A percentile compares a stretch with the other conserved stretches of the same genome.
Evolutionary conservation across 352 stramenopile species (phyloP).

Genomic region (Globisporangium radiosum): DNA sequence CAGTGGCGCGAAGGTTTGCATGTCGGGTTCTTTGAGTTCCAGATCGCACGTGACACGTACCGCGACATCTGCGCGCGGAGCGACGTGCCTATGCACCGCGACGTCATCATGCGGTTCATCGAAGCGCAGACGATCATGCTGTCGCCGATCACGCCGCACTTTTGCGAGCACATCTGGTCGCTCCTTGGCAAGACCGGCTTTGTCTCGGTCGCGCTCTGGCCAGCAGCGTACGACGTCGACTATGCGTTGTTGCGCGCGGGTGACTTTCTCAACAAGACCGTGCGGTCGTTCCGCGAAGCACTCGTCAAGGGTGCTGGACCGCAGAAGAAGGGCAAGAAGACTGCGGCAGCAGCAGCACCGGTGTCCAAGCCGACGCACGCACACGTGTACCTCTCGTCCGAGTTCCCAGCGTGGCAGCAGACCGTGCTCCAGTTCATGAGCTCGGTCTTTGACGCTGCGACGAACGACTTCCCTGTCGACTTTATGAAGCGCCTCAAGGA

Average conservation of each 20-base stretch:
- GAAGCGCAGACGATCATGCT: slow-evolving; percentile 92
- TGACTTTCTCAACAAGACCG: slow-evolving; percentile 90
- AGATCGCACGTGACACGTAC: slow-evolving; percentile 97
- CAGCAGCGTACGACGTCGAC: slow-evolving; percentile 81
- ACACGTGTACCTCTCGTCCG: slow-evolving; percentile 80
- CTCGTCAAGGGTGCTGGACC: slow-evolving; percentile 58
- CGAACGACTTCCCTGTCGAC: slow-evolving; percentile 67
- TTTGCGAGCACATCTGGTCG: slow-evolving; percentile 91
- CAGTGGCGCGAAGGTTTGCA: slow-evolving; percentile 96
- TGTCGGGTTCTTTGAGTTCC: slow-evolving; percentile 98
- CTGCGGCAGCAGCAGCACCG: slow-evolving; percentile 60
- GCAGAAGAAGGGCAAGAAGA: slow-evolving; percentile 88
- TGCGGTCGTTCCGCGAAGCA: slow-evolving; percentile 88
- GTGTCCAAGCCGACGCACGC: slow-evolving; percentile 86
- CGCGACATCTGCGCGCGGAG: slow-evolving; percentile 91
- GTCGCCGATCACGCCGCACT: slow-evolving; percentile 95
- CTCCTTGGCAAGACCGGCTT: slow-evolving; percentile 90
- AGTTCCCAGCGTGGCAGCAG: slow-evolving; percentile 84
- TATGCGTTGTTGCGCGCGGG: slow-evolving; percentile 89
- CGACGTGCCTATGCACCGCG: slow-evolving; percentile 86
- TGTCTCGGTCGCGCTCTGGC: slow-evolving; percentile 88
- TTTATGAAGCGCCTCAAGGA: slow-evolving; percentile 88
- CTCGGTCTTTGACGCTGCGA: slow-evolving; percentile 44
- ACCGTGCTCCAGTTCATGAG: slow-evolving; percentile 83
- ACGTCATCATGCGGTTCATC: slow-evolving; percentile 92